Evolutionary conservation across 805 yeast species (phyloP).

Genomic region (Candida koratica): DNA sequence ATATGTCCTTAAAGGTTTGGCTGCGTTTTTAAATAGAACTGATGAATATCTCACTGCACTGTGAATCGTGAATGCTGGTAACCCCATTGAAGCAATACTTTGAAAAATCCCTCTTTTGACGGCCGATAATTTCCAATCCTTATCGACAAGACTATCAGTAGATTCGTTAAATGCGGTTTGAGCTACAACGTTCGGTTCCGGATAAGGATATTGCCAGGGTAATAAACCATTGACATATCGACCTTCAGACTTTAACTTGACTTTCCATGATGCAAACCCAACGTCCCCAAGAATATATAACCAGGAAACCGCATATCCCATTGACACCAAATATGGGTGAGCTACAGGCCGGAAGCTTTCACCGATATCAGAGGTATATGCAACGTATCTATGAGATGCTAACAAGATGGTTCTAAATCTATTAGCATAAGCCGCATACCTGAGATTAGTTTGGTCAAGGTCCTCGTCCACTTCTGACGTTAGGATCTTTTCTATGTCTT

Average conservation of each 20-base stretch:
- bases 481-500: slow-evolving; percentile 9
- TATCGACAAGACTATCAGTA: slow-evolving; percentile 32
- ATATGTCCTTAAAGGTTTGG: slow-evolving; percentile 48
- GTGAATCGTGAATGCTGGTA: slow-evolving; percentile 84
- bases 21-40: slow-evolving; percentile 52
- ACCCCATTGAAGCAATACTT: slow-evolving; percentile 78
- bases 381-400: slow-evolving; percentile 78
- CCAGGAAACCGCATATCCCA: slow-evolving; percentile 77
- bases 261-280: slow-evolving; percentile 67
- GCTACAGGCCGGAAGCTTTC: slow-evolving; percentile 84
- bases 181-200: slow-evolving; percentile 35
- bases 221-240: slow-evolving; percentile 52
- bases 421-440: slow-evolving; percentile 83
- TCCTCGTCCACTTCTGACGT: slow-evolving; percentile 12
- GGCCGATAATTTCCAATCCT: slow-evolving; percentile 65
- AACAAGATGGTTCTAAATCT: slow-evolving; percentile 63
- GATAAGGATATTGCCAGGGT: slow-evolving; percentile 63
- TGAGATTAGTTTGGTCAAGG: slow-evolving; percentile 30
- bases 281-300: slow-evolving; percentile 72
- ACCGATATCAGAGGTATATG: slow-evolving; percentile 83
- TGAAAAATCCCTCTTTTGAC: slow-evolving; percentile 77
- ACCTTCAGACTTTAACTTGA: slow-evolving; percentile 63
- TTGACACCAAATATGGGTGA: slow-evolving; percentile 57
- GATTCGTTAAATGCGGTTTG: slow-evolving; percentile 28
- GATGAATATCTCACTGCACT: slow-evolving; percentile 70